A percentile compares a stretch with the other conserved stretches of the same genome.
Evolutionary conservation across 2,329 filamentous ascomycete genomes (phyloP).

Genomic region (Pestalotiopsis sp.): DNA sequence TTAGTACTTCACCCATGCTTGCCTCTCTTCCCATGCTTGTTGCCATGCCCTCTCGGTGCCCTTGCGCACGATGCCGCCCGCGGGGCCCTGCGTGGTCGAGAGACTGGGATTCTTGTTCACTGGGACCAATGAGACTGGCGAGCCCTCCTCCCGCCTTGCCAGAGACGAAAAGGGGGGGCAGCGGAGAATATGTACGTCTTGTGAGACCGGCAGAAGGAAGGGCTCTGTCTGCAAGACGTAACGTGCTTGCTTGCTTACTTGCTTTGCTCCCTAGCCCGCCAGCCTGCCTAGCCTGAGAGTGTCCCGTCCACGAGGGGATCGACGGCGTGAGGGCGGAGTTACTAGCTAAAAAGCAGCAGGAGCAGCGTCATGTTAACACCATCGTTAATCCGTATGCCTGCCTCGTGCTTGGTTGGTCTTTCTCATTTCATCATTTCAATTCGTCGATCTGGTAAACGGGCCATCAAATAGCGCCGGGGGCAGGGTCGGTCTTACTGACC

Average conservation of each 20-base stretch:
- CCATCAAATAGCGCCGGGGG: background rate
- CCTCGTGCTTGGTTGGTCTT: background rate
- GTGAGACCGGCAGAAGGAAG: conserved; percentile 4
- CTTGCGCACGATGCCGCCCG: conserved; percentile 30
- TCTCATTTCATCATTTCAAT: background rate
- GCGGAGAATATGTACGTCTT: conserved; percentile 5
- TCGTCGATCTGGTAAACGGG: no score
- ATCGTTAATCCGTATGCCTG: background rate
- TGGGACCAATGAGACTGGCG: conserved; percentile 28
- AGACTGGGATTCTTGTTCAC: conserved; percentile 18
- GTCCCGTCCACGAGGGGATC: background rate
- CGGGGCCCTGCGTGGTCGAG: conserved; percentile 24
- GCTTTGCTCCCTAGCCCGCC: no score
- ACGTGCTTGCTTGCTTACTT: background rate
- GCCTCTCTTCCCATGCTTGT: conserved; percentile 19
- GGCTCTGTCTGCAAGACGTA: background rate
- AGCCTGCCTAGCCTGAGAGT: no score
- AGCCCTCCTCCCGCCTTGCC: conserved; percentile 24
- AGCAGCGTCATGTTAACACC: conserved; percentile 3
- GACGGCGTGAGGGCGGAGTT: conserved; percentile 1
- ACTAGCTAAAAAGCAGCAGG: conserved; percentile 6
- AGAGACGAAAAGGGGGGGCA: conserved; percentile 26
- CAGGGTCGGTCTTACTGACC: background rate
- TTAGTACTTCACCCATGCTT: background rate
- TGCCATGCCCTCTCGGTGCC: conserved; percentile 18